Base-by-base conservation (phyloP, 2,329 filamentous ascomycete species). In the Graphilbum ipis-grandicollis region DNA sequence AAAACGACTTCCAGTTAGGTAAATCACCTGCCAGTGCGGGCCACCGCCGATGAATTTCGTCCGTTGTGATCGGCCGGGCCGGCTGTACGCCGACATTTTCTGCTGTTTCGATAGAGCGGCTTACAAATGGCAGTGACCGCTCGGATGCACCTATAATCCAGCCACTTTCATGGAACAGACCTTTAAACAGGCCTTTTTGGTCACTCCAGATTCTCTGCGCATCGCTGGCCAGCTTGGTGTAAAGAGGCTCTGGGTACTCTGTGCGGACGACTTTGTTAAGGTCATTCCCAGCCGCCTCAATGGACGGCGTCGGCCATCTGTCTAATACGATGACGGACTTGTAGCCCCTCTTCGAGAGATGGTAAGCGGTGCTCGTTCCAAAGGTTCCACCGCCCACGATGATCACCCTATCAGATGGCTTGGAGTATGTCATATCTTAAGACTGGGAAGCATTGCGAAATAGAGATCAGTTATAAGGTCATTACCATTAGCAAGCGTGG, bases 211-310 rank as follows among this genome's bases (percentile, higher is more conserved):
- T 29, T 13, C 19, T 9, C 31, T 31, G 30, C 9, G 38, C 38
- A 4, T 39, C 38, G 6, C 17, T 23, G 2, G 67, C 62, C 30
- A 72, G 47, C 3, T 68, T 55, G 1, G 66, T 65, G 40, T 74
- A 72, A 37, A 68, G 69, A 0, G 57, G 54, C 41, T 72, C 66
- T 41, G 70, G 66, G 40, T 74, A 73, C 43, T 73, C 68, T 3
- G 63, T 66, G 3, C 69, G 59, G 26, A 75, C 56, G 39, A 75
- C 74, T 49, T 75, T 75, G 48, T 74, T 75, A 23, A 75, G 48
- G 43, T 75, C 68, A 41, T 70, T 69, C 15, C 62, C 69, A 0
- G 69, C 71, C 0, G 71, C 30, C 14, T 39, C 38, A 9, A 15
- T 62, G 1, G 61, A 4, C 54, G 63, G 52, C 1, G 65, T 63